A percentile compares a stretch with the other conserved stretches of the same genome.
phyloP scores from a whole-genome alignment of 768 basidiomycete species.

The Termitomyces sp. region DNA sequence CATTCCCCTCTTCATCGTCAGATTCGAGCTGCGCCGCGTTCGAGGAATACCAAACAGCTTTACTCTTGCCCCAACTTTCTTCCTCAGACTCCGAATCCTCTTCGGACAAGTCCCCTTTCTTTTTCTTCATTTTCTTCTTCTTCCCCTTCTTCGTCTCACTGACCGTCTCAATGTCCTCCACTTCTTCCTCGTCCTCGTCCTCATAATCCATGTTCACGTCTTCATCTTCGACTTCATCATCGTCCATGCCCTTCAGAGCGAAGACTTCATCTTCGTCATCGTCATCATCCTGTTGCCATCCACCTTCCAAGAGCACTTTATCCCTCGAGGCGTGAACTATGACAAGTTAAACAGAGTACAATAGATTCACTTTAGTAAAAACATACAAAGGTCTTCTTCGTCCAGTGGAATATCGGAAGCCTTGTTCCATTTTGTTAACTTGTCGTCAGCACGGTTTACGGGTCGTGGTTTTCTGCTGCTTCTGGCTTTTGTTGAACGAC shows the following conservation, averaged over 20 bases:
- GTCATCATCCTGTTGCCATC: conserved; percentile 44
- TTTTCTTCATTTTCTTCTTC: conserved; percentile 20
- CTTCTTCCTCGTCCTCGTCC: conserved; percentile 31
- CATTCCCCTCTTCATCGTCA: conserved; percentile 86
- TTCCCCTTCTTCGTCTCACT: conserved; percentile 21
- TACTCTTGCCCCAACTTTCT: conserved; percentile 82
- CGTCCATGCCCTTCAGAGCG: conserved; percentile 58
- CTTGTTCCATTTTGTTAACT: conserved; percentile 66
- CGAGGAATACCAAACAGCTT: conserved; percentile 82
- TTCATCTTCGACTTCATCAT: conserved; percentile 37
- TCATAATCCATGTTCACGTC: conserved; percentile 37
- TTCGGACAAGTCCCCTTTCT: conserved; percentile 21
- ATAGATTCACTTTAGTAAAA: conserved; percentile 1
- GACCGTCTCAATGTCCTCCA: conserved; percentile 14
- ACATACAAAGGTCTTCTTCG: conserved; percentile 77
- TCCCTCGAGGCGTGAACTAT: conserved; percentile 76
- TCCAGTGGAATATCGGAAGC: conserved; percentile 69
- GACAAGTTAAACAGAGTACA: conserved; percentile 6
- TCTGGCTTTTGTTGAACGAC: conserved; percentile 38
- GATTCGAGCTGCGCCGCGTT: conserved; percentile 80
- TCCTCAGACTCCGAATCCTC: conserved; percentile 42
- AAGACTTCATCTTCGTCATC: conserved; percentile 84
- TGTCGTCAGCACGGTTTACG: conserved; percentile 49
- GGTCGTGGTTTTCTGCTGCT: conserved; percentile 42
- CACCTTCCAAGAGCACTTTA: conserved; percentile 73